Base-by-base conservation (phyloP, 768 basidiomycete species). In the Tephrocybe sp. region DNA sequence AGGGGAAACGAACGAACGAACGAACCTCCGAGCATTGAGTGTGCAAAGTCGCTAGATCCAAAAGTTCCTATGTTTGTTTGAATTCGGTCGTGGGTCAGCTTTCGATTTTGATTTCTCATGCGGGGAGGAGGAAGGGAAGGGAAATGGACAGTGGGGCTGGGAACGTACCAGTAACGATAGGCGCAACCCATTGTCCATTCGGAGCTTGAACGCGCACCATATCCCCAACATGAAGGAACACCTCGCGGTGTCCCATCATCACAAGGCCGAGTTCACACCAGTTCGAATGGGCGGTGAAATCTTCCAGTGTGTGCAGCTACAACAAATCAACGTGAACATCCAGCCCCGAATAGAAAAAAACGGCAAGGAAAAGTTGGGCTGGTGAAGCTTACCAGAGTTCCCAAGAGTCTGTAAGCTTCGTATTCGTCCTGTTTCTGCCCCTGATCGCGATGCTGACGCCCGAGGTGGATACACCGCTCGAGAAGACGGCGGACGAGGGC, bases 211-310 rank as follows among this genome's bases (percentile, higher is more conserved):
- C 72, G 30, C 83, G 76, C 9, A 86, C 86, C 41, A 80, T 77
- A 47, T 90, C 85, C 4, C 94, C 94, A 25, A 95, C 89, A 57
- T 97, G 94, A 23, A 81, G 65, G 68, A 97, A 97, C 3, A 95
- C 84, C 36, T 91, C 71, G 0, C 64, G 55, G 63, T 93, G 72
- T 0, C 94, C 94, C 70, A 92, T 71, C 0, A 76, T 73, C 29
- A 86, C 79, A 11, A 97, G 78, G 0, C 82, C 75, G 9, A 95
- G 74, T 65, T 97, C 93, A 71, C 88, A 91, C 63, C 89, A 94
- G 70, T 95, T 90, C 47, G 86, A 88, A 63, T 97, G 94, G 0
- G 93, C 91, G 2, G 90, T 71, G 63, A 89, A 94, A 62, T 97
- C 91, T 62, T 94, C 91, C 4, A 89, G 76, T 1, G 86, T 89